Percentiles rank a stretch among this genome's conserved stretches.
These are phyloP conservation scores for Aureobasidium sp. DNA, from an alignment of 2,329 filamentous ascomycete genomes.

Conservation along the genomic window DNA sequence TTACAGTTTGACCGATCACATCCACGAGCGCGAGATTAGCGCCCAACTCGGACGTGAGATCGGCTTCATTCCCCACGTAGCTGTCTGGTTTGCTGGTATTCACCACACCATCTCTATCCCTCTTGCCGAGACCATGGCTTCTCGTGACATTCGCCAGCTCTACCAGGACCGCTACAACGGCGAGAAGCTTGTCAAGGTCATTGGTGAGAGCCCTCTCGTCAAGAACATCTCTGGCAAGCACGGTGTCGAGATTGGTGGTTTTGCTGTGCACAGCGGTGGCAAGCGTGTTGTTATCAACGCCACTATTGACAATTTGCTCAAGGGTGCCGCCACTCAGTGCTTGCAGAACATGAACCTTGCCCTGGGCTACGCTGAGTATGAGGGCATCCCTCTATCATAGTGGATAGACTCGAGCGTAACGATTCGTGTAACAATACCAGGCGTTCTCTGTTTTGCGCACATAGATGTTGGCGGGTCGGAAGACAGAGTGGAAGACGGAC, in stretches of 20 bases:
- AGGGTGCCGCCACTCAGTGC: constrained; percentile 89
- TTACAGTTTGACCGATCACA: constrained; percentile 86
- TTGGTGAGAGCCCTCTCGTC: constrained; percentile 79
- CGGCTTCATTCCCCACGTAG: constrained; percentile 87
- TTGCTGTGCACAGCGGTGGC: constrained; percentile 83
- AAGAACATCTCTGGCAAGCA: constrained; percentile 80
- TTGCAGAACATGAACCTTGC: constrained; percentile 93
- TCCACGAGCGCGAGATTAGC: constrained; percentile 89
- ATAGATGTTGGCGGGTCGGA: constrained; percentile 1
- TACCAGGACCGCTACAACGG: constrained; percentile 96
- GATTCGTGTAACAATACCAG: constrained; percentile 10
- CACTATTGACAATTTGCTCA: constrained; percentile 88
- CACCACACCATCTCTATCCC: constrained; percentile 87
- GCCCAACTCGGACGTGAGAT: constrained; percentile 65
- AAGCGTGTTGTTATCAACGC: constrained; percentile 91
- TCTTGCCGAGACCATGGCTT: constrained; percentile 76
- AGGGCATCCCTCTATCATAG: constrained; percentile 65
- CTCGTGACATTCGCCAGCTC: constrained; percentile 83
- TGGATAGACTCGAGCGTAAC: not conserved
- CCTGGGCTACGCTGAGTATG: constrained; percentile 81
- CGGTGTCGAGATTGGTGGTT: constrained; percentile 87
- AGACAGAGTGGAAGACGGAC: not conserved
- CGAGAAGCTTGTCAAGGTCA: constrained; percentile 89
- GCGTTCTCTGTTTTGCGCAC: constrained; percentile 5
- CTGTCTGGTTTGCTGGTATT: constrained; percentile 96